Base-by-base conservation (phyloP, 140 eudicot genomes). In the Flaveria floridana region DNA sequence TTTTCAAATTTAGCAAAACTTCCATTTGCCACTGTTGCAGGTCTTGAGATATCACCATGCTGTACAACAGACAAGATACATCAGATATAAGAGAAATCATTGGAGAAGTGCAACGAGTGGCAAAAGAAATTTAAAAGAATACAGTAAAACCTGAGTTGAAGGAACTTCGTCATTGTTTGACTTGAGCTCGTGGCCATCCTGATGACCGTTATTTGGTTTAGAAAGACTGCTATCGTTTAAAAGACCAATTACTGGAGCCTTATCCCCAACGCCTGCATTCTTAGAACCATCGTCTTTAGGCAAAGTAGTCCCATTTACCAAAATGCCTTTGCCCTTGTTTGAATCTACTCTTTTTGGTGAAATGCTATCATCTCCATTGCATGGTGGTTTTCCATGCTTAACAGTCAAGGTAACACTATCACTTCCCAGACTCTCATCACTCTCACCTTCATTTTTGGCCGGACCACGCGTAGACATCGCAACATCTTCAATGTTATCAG, bases 1-100 rank as follows among this genome's bases (percentile, higher is more conserved):
- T 88, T 93, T 85, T 93, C 98, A 76, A 58, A 81, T 80, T 90
- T 93, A 26, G 83, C 30, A 48, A 62, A 74, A 75, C 67, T 83
- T 69, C 91, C 96, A 65, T 86, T 87, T 37, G 79, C 69, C 72
- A 65, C 69, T 39, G 89, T 68, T 69, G 71, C 57, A 19, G 81
- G 56, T 67, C 87, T 78, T 16, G 85, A 78, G 59, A 68, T 76
- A 74, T 85, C 89, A 64, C 65, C 79, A 67, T 74, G 84, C 91
- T 87, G 83, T 26, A 77, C 25, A 23, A 79, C 30, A 85, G 20
- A 77, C 70, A n/a, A 57, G 7, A 76, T 30, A 57, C 4, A 50
- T 42, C 8, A 64, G 13, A 23, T 26, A 44, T 23, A 18, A 76
- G n/a, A 26, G 30, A 28, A 3, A 18, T 37, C 51, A 70, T 48